Percentiles rank a stretch among this genome's conserved stretches.
Conservation (phyloP, 306 rosid species). For the Cercis canadensis region DNA sequence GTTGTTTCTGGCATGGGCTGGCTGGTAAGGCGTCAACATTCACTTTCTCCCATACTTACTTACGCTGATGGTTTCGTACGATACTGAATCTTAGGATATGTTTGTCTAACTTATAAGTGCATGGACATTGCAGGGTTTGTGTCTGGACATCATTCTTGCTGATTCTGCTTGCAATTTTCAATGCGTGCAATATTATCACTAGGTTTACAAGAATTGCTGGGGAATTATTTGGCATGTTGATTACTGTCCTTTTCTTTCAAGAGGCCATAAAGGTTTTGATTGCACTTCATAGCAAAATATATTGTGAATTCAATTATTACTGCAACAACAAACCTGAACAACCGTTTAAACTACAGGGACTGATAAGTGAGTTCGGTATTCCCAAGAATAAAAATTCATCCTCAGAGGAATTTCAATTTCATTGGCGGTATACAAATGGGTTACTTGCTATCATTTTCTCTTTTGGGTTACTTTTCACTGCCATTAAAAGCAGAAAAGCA, state of each 20-base stretch:
- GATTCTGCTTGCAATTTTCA: conserved; percentile 77
- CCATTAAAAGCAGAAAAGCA: conserved; percentile 80
- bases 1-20: conserved; percentile 79
- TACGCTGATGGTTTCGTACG: not conserved
- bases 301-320: conserved; percentile 10
- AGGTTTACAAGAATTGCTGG: conserved; percentile 90
- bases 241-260: conserved; percentile 84
- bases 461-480: conserved; percentile 64
- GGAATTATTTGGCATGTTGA: conserved; percentile 88
- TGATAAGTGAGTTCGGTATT: conserved; percentile 66
- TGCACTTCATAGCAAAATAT: conserved; percentile 25
- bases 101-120: conserved; percentile 18
- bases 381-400: conserved; percentile 51
- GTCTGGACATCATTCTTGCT: conserved; percentile 80
- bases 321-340: conserved; percentile 22
- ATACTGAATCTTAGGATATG: not conserved
- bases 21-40: conserved; percentile 58
- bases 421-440: conserved; percentile 81
- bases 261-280: conserved; percentile 78
- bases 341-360: conserved; percentile 58
- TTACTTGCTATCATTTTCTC: conserved; percentile 71
- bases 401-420: conserved; percentile 53
- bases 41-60: not conserved
- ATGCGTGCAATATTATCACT: conserved; percentile 68
- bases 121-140: conserved; percentile 75